A percentile compares a stretch with the other conserved stretches of the same genome.
These are phyloP conservation scores for Teunomyces kruisii DNA, from an alignment of 805 yeast genomes.

Conservation along the genomic window DNA sequence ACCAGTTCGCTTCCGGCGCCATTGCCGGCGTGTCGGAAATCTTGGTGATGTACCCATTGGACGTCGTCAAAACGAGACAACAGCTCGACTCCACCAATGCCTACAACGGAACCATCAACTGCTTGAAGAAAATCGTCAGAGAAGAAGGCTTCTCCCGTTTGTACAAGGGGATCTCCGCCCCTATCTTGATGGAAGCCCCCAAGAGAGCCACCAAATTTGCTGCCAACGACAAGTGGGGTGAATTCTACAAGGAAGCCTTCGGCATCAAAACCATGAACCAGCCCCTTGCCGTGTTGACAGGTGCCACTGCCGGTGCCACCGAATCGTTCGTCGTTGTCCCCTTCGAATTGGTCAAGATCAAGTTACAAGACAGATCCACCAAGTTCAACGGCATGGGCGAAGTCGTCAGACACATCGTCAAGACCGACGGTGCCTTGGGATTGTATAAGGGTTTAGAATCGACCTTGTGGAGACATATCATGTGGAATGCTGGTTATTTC, in stretches of 20 bases:
- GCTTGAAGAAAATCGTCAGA: constrained; percentile 77
- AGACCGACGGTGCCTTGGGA: constrained; percentile 75
- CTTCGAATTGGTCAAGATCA: constrained; percentile 91
- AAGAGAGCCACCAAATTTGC: constrained; percentile 98
- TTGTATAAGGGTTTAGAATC: constrained; percentile 95
- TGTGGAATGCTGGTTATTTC: constrained; percentile 98
- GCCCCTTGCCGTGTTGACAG: constrained; percentile 83
- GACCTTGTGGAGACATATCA: constrained; percentile 93
- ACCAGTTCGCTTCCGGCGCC: constrained; percentile 92
- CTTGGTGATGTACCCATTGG: constrained; percentile 93
- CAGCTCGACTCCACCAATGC: constrained; percentile 67
- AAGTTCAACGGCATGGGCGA: constrained; percentile 82
- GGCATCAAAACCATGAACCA: constrained; percentile 73
- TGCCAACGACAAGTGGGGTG: constrained; percentile 96
- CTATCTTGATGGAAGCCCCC: constrained; percentile 98
- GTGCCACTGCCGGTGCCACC: constrained; percentile 98
- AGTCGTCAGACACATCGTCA: constrained; percentile 70
- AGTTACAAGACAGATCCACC: constrained; percentile 86
- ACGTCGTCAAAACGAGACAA: constrained; percentile 95
- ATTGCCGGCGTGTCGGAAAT: constrained; percentile 97
- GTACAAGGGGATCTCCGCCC: constrained; percentile 94
- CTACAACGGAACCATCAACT: constrained; percentile 82
- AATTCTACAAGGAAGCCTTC: constrained; percentile 69
- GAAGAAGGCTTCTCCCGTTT: constrained; percentile 82
- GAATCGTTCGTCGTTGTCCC: constrained; percentile 98